These are phyloP conservation scores for Debaryomycetaceae sp. DNA, from an alignment of 1,139 yeast genomes.

Conservation along the genomic window DNA sequence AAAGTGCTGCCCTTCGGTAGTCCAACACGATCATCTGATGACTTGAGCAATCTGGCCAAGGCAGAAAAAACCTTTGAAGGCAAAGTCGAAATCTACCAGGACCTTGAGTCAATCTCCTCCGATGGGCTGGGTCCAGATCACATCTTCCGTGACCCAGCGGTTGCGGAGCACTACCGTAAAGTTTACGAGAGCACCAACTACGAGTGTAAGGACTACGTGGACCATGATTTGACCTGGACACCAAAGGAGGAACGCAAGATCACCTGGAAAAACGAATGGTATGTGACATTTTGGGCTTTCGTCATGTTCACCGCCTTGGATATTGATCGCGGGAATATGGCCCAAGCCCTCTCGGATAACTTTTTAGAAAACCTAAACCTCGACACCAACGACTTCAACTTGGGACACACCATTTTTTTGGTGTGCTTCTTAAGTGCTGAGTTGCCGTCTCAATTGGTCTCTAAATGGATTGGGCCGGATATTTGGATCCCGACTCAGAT, in stretches of 20 bases:
- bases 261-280: slow-evolving; percentile 23
- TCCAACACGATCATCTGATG: no score
- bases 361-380: slow-evolving; percentile 23
- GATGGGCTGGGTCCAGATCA: no score
- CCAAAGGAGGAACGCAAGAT: slow-evolving; percentile 28
- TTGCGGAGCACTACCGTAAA: slow-evolving; percentile 24
- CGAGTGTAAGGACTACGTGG: slow-evolving; percentile 30
- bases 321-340: slow-evolving; percentile 26
- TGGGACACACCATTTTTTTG: slow-evolving; percentile 27
- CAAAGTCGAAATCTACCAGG: no score
- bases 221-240: slow-evolving; percentile 34
- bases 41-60: no score
- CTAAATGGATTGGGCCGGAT: slow-evolving; percentile 32
- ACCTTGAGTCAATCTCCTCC: no score
- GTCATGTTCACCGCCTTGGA: slow-evolving; percentile 29
- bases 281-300: slow-evolving; percentile 29
- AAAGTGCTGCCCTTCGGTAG: no score
- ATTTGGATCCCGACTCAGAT: slow-evolving; percentile 29
- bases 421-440: slow-evolving; percentile 31
- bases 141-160: slow-evolving; percentile 26
- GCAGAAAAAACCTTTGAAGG: no score
- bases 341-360: slow-evolving; percentile 27
- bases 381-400: slow-evolving; percentile 26
- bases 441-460: slow-evolving; percentile 29
- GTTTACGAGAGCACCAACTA: slow-evolving; percentile 27